phyloP scores from a whole-genome alignment of 352 stramenopile genomes.

The Achlya hypogyna region DNA sequence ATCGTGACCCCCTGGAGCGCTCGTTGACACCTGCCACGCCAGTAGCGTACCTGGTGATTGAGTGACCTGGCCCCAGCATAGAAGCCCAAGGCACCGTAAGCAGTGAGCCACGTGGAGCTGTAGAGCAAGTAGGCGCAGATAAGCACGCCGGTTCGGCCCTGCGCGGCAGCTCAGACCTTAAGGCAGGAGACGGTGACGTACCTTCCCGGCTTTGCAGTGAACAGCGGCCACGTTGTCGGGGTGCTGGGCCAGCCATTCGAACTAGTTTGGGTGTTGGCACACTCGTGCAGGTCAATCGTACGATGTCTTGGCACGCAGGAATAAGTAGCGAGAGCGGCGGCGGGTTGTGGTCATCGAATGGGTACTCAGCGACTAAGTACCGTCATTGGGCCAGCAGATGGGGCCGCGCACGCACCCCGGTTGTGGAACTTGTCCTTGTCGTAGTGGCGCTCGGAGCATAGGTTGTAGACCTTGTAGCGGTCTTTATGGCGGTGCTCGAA shows the following conservation, averaged over 20 bases:
- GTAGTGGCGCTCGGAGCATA: constrained; percentile 81
- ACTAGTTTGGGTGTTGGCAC: not conserved
- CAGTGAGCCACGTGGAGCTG: constrained; percentile 43
- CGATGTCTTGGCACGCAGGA: constrained; percentile 56
- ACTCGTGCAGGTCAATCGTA: not conserved
- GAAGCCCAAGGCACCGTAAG: constrained; percentile 51
- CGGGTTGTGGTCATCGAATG: constrained; percentile 84
- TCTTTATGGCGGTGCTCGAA: constrained; percentile 73
- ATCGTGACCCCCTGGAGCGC: constrained; percentile 68
- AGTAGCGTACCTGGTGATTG: constrained; percentile 33
- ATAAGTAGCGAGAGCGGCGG: constrained; percentile 62
- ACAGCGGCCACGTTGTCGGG: constrained; percentile 75
- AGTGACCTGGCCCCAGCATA: constrained; percentile 60
- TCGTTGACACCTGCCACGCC: not conserved
- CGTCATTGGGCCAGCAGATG: constrained; percentile 22
- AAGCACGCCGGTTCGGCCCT: constrained; percentile 86
- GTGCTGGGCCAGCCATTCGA: constrained; percentile 44
- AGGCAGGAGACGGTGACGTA: not conserved
- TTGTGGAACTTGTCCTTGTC: constrained; percentile 71
- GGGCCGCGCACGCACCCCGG: constrained; percentile 24
- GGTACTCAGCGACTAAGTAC: constrained; percentile 36
- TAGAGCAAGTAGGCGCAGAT: constrained; percentile 73
- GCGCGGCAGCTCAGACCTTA: not conserved
- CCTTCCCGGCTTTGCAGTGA: constrained; percentile 86
- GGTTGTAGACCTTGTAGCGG: constrained; percentile 87